Percentiles rank a stretch among this genome's conserved stretches.
Evolutionary conservation across 805 yeast species (phyloP).

Genomic region (Scheffersomyces coipomensis): DNA sequence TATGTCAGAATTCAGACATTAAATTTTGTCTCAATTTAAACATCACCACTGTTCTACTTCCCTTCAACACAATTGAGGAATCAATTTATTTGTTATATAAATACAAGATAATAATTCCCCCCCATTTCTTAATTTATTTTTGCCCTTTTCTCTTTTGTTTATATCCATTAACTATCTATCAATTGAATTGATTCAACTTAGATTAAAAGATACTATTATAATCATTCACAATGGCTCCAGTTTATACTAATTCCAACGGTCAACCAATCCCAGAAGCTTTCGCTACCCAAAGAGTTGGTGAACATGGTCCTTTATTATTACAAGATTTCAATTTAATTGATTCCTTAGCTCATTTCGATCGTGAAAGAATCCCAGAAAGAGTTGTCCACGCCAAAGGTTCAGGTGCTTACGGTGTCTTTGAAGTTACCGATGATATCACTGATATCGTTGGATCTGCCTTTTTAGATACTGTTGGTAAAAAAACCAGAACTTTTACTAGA

Average conservation of each 20-base stretch:
- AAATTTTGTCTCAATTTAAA: too few relatives aligned
- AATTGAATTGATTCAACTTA: too few relatives aligned
- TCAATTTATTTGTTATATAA: too few relatives aligned
- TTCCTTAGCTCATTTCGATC: conserved; percentile 80
- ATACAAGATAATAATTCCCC: too few relatives aligned
- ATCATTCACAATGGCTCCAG: conserved; percentile 50
- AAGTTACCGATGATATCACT: conserved; percentile 81
- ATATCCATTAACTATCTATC: too few relatives aligned
- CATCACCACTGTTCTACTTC: too few relatives aligned
- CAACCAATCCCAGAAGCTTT: conserved; percentile 75
- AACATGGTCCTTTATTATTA: conserved; percentile 74
- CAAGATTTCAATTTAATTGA: conserved; percentile 84
- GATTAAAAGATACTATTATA: too few relatives aligned
- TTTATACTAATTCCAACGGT: conserved; percentile 71
- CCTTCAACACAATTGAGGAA: too few relatives aligned
- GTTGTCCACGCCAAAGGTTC: conserved; percentile 94
- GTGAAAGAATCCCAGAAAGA: conserved; percentile 89
- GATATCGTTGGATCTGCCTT: conserved; percentile 71
- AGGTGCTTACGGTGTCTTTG: conserved; percentile 86
- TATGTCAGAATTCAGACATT: too few relatives aligned
- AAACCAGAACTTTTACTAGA: conserved; percentile 69
- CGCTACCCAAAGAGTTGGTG: conserved; percentile 72
- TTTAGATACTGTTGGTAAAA: conserved; percentile 73
- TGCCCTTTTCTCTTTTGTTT: too few relatives aligned
- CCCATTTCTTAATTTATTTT: too few relatives aligned